Evolutionary conservation across 768 basidiomycete species (phyloP).

Genomic region (Scleroderma bovista): DNA sequence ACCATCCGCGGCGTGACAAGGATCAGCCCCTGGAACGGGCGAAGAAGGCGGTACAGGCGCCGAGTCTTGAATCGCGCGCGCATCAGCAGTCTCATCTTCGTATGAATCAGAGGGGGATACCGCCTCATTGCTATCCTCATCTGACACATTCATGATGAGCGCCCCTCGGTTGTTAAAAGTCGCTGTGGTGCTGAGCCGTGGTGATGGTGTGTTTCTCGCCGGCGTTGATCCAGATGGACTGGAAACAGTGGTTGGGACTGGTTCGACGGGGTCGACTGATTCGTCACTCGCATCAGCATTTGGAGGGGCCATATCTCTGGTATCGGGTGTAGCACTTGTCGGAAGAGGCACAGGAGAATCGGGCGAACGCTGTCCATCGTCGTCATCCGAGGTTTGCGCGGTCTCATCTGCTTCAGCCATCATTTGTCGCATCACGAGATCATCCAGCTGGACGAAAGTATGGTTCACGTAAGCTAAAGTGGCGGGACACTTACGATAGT

Average conservation of each 20-base stretch:
- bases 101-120: slow-evolving; percentile 3
- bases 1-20: neutral
- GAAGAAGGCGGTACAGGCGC: neutral
- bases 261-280: neutral
- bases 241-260: neutral
- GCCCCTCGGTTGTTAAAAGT: slow-evolving; percentile 17
- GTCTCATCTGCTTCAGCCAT: neutral
- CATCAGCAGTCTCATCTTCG: neutral
- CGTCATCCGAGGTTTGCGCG: neutral
- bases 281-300: slow-evolving; percentile 7
- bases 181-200: slow-evolving; percentile 24
- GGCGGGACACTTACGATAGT: slow-evolving; percentile 23
- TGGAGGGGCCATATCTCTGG: neutral
- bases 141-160: slow-evolving; percentile 29
- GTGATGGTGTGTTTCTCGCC: slow-evolving; percentile 5
- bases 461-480: slow-evolving; percentile 20
- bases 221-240: slow-evolving; percentile 2
- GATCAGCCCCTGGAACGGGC: neutral
- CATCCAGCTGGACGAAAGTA: slow-evolving; percentile 12
- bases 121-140: slow-evolving; percentile 21
- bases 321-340: neutral
- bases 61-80: neutral
- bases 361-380: neutral
- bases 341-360: neutral
- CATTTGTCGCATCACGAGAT: slow-evolving; percentile 6